phyloP scores from a whole-genome alignment of 2,329 filamentous ascomycete species.

The Cladosporium velox region DNA sequence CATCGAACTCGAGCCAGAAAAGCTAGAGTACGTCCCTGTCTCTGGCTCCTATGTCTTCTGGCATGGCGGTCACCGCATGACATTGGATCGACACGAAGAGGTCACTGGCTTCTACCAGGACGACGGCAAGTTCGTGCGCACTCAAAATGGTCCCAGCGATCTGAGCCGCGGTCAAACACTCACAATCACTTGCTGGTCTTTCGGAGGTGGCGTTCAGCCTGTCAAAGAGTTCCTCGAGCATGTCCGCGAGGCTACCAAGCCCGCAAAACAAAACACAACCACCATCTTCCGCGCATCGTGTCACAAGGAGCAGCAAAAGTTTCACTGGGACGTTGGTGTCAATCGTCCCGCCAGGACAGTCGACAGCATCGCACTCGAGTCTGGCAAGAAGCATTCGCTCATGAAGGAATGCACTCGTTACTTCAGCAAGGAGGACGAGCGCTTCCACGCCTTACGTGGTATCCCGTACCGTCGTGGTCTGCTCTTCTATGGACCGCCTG shows the following conservation, averaged over 20 bases:
- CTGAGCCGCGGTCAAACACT: constrained; percentile 13
- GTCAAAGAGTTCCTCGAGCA: constrained; percentile 47
- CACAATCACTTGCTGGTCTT: constrained; percentile 27
- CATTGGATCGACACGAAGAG: constrained; percentile 1
- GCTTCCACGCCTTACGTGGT: constrained; percentile 76
- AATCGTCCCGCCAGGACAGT: constrained; percentile 68
- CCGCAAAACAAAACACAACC: constrained; percentile 27
- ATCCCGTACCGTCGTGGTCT: constrained; percentile 84
- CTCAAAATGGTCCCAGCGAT: constrained; percentile 4
- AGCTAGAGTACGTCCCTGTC: constrained; percentile 33
- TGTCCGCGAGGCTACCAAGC: constrained; percentile 45
- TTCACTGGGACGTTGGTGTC: constrained; percentile 40
- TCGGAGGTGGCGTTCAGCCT: constrained; percentile 33
- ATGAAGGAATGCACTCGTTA: constrained; percentile 74
- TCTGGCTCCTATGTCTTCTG: constrained; percentile 27
- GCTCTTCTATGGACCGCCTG: constrained; percentile 69
- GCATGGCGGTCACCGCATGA: constrained; percentile 17
- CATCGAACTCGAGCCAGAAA: constrained; percentile 4
- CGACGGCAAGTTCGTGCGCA: constrained; percentile 17
- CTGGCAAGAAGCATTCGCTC: constrained; percentile 63
- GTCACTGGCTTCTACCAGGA: constrained; percentile 14
- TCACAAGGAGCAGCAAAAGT: constrained; percentile 20
- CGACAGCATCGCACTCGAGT: constrained; percentile 71
- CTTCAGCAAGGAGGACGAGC: constrained; percentile 65
- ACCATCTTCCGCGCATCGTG: constrained; percentile 25